These are phyloP conservation scores for Kurtzmaniella quercitrusa DNA, from an alignment of 1,139 yeast genomes.

Conservation along the genomic window DNA sequence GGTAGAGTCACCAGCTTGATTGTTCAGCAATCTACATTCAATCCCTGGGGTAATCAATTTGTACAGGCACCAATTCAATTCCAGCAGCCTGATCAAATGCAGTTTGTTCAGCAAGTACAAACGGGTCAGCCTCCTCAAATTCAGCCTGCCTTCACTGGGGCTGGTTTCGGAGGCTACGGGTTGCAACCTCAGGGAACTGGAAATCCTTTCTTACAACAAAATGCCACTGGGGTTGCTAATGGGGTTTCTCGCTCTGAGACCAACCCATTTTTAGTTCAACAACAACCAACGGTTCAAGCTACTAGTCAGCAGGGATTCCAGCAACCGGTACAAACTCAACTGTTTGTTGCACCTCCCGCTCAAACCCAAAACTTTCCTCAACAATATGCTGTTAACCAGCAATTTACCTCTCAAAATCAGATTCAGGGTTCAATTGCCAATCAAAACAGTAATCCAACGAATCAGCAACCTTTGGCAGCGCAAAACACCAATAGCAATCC, in stretches of 20 bases:
- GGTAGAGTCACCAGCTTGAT: conserved; percentile 28
- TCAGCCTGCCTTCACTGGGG: conserved; percentile 38
- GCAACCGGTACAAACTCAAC: conserved; percentile 9
- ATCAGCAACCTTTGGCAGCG: conserved; percentile 16
- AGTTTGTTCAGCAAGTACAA: conserved; percentile 4
- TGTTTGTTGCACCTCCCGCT: conserved; percentile 10
- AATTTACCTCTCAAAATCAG: conserved; percentile 13
- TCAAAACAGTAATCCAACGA: conserved; percentile 10
- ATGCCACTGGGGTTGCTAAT: conserved; percentile 1
- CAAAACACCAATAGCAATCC: conserved; percentile 39
- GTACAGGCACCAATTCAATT: conserved; percentile 2
- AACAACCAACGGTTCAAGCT: background rate
- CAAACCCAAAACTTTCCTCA: conserved; percentile 10
- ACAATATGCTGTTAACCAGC: conserved; percentile 10
- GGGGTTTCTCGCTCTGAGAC: background rate
- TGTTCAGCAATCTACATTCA: conserved; percentile 41
- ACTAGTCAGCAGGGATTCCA: conserved; percentile 2
- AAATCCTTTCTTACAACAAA: conserved; percentile 23
- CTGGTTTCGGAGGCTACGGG: conserved; percentile 55
- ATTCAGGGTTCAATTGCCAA: conserved; percentile 4
- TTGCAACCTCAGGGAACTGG: conserved; percentile 19
- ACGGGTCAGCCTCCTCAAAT: conserved; percentile 4
- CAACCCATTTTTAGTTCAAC: background rate
- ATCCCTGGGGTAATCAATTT: conserved; percentile 36
- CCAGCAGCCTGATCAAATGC: conserved; percentile 3